Evolutionary conservation across 108 stramenopile genomes (phyloP), one percentile per base, ranked within the genome.

Genomic region (Parietichytrium sp.): DNA sequence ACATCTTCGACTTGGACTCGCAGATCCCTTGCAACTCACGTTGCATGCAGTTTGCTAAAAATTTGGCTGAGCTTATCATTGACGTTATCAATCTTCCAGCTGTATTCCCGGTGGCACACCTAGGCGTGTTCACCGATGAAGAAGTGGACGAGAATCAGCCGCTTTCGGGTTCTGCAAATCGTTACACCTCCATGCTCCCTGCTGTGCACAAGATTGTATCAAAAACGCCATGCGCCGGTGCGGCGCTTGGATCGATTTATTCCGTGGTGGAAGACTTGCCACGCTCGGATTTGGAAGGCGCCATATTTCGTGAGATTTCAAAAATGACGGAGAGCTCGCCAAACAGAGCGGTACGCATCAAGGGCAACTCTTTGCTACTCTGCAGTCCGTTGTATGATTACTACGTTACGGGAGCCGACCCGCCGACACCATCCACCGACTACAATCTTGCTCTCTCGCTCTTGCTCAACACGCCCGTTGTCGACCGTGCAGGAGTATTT

Each of bases 401-500:
- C 42, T 72, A 72, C 20, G 61, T 72, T 8, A 33, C 38, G 6
- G 61, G 61, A 7, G 61, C 38, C 12, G 61, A 42, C 13, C 61
- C 61, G 10, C 61, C 61, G 20, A 25, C 36, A 33, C 61, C 61
- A 10, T 16, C 36, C 42, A 6, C 20, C 33, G 42, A 72, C 42
- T 38, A 45, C 20, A 10, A 33, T 7, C 61, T 72, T 16, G 61
- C 61, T 8, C 23, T 45, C 20, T 72, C 61, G 8, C 20, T 72
- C 38, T 10, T 72, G 10, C 45, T 72, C 20, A 38, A 38, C 13
- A 7, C 29, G 6, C 61, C 61, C 6, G 36, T 33, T 42, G 61
- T 72, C n/a, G 61, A 72, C 3, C 61, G 61, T 42, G 45, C 61
- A 7, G 61, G 61, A 10, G 45, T 42, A 7, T 45, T 72, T n/a